These are phyloP conservation scores for Leccinum imitatum DNA, from an alignment of 768 basidiomycete species.

Conservation along the genomic window DNA sequence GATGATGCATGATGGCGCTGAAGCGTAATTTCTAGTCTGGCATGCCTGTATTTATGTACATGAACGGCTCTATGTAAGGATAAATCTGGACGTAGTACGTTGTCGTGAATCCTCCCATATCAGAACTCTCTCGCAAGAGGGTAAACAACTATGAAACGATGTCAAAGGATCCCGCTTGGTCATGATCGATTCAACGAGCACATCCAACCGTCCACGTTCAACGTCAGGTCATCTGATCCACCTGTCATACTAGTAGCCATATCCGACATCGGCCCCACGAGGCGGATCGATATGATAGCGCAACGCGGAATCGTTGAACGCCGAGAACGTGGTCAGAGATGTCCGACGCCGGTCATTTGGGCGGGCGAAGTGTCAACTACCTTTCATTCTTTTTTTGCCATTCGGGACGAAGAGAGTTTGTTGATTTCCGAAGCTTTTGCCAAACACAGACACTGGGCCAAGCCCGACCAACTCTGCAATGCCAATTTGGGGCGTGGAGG, in stretches of 20 bases:
- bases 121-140: constrained; percentile 32
- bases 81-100: too few relatives aligned
- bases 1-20: too few relatives aligned
- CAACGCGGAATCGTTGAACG: constrained; percentile 65
- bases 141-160: constrained; percentile 9
- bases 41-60: too few relatives aligned
- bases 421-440: constrained; percentile 23
- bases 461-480: not conserved
- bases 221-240: constrained; percentile 65
- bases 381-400: constrained; percentile 21
- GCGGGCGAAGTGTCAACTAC: not conserved
- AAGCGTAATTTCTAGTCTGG: too few relatives aligned
- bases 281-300: constrained; percentile 73
- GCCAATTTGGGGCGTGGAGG: not conserved
- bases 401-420: constrained; percentile 8
- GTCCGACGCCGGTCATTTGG: constrained; percentile 2
- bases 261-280: constrained; percentile 56
- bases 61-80: too few relatives aligned
- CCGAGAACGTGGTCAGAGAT: constrained; percentile 46
- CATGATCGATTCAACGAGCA: constrained; percentile 46
- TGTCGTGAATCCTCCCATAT: too few relatives aligned
- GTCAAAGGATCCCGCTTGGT: constrained; percentile 58
- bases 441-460: constrained; percentile 23
- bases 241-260: constrained; percentile 58
- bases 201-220: constrained; percentile 64